Conservation (phyloP, 2,329 filamentous ascomycete species). For the Grosmannia penicillata region DNA sequence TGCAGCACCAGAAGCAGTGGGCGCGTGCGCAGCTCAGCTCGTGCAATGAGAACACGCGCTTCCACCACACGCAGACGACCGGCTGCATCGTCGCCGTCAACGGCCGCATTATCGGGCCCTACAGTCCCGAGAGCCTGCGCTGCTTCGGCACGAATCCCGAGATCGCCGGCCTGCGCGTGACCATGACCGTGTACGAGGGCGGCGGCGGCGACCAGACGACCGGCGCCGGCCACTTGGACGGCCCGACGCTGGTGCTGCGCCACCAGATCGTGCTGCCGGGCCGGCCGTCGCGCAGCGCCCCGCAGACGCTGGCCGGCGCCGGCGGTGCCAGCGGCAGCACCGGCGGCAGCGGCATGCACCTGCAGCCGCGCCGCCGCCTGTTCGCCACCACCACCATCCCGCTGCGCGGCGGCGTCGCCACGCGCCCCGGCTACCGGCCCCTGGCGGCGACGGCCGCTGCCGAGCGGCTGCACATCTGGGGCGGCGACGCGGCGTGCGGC, state of each 20-base stretch:
- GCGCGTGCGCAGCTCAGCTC: constrained; percentile 8
- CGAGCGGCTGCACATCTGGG: constrained; percentile 8
- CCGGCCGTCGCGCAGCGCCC: background rate
- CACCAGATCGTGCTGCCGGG: constrained; percentile 8
- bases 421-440: constrained; percentile 9
- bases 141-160: constrained; percentile 10
- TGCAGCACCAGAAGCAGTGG: constrained; percentile 8
- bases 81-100: constrained; percentile 10
- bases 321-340: background rate
- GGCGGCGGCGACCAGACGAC: background rate
- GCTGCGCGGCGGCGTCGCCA: constrained; percentile 6
- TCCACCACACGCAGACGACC: constrained; percentile 11
- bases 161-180: constrained; percentile 9
- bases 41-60: constrained; percentile 11
- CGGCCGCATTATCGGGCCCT: constrained; percentile 7
- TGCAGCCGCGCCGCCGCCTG: constrained; percentile 4
- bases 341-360: background rate
- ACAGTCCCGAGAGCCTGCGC: constrained; percentile 8
- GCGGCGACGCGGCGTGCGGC: constrained; percentile 6
- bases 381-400: constrained; percentile 10
- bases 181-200: constrained; percentile 8
- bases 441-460: constrained; percentile 3
- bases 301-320: too few relatives aligned
- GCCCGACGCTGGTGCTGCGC: constrained; percentile 6
- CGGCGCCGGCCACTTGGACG: background rate